Evolutionary conservation across 2,329 filamentous ascomycete species (phyloP).

Genomic region (Mycosphaerella arachidis): DNA sequence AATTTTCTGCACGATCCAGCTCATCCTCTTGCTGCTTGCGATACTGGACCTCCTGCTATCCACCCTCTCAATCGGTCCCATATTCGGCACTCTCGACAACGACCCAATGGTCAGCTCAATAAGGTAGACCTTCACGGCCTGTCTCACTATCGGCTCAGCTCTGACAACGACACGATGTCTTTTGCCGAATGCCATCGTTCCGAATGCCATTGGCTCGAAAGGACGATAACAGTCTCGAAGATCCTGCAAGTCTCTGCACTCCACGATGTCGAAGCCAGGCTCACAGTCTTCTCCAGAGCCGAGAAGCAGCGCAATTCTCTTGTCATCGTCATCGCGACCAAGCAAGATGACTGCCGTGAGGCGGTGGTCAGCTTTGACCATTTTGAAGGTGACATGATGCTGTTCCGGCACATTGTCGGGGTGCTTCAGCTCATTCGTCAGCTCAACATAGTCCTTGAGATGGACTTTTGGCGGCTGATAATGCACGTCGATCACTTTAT

Average conservation of each 20-base stretch:
- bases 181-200: conserved; percentile 7
- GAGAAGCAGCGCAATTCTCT: conserved; percentile 2
- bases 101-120: conserved; percentile 3
- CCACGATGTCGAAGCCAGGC: conserved; percentile 10
- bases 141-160: conserved; percentile 1
- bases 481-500: conserved; percentile 6
- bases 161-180: conserved; percentile 4
- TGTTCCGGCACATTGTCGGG: conserved; percentile 2
- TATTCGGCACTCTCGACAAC: not conserved
- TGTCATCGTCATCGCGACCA: not conserved
- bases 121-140: conserved; percentile 1
- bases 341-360: conserved; percentile 6
- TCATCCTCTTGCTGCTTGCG: conserved; percentile 1
- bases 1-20: conserved; percentile 9
- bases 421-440: conserved; percentile 1
- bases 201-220: conserved; percentile 8
- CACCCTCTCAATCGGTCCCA: not conserved
- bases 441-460: not conserved
- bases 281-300: conserved; percentile 1
- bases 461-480: conserved; percentile 4
- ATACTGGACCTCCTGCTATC: not conserved
- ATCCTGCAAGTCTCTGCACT: not conserved
- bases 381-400: conserved; percentile 2
- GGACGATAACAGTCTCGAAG: conserved; percentile 2
- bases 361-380: conserved; percentile 3